phyloP scores from a whole-genome alignment of 306 rosid genomes.

The Luffa aegyptiaca region DNA sequence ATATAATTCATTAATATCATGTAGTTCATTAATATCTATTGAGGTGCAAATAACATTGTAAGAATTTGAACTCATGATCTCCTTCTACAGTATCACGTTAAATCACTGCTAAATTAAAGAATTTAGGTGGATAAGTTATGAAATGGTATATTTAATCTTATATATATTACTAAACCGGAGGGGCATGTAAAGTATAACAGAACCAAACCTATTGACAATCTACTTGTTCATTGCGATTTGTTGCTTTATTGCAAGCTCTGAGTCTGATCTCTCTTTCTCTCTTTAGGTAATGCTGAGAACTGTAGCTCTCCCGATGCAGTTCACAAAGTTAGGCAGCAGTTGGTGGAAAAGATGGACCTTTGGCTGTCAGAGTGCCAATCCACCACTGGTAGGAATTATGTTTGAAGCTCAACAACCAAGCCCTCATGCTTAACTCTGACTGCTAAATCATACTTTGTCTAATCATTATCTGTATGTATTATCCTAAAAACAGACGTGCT shows the following conservation, averaged over 20 bases:
- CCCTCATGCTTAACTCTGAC: not conserved
- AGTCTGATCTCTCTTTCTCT: slow-evolving; percentile 1
- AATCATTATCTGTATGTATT: not conserved
- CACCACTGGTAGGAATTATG: slow-evolving; percentile 14
- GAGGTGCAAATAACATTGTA: not conserved
- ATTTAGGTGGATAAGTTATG: not conserved
- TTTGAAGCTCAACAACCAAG: slow-evolving; percentile 11
- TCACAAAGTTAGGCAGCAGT: slow-evolving; percentile 66
- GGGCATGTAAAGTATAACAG: not conserved
- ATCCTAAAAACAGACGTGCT: slow-evolving; percentile 3
- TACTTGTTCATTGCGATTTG: not conserved
- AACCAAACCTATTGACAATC: not conserved
- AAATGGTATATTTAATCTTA: too few species aligned
- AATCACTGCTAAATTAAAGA: not conserved
- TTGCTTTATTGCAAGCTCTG: not conserved
- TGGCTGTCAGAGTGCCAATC: slow-evolving; percentile 71
- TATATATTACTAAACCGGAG: not conserved
- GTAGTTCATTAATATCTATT: not conserved
- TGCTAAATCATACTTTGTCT: not conserved
- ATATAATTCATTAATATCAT: not conserved
- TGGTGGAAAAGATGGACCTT: slow-evolving; percentile 57
- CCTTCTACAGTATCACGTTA: not conserved
- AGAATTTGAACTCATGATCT: not conserved
- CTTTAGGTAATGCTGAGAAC: slow-evolving; percentile 56
- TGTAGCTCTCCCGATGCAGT: slow-evolving; percentile 79